Base-by-base conservation (phyloP, 768 basidiomycete genomes). In the Mycena filopes region DNA sequence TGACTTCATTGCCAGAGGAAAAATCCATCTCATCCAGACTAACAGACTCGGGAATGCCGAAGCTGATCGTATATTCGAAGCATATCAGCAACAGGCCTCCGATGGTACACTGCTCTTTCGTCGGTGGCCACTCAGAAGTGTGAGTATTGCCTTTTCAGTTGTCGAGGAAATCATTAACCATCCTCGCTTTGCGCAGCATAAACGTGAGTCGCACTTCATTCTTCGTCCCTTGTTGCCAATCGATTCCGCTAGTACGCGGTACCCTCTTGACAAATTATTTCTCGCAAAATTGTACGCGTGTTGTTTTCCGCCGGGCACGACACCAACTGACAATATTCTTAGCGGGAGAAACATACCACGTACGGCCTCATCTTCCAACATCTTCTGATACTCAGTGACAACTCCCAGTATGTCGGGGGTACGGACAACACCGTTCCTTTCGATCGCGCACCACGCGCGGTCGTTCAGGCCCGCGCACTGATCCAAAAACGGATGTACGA, bases 271-370 rank as follows among this genome's bases (percentile, higher is more conserved):
- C 93, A 6, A 90, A 92, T 71, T 94, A 94, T 71, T 94, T 94
- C 70, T 94, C 93, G 16, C 93, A 94, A 68, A 94, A 94, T 62
- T 87, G 93, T 92, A 73, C 73, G 88, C 21, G 55, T 59, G 54
- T 41, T 38, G n/a, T 40, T 13, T 20, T 36, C 21, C 29, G 50
- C 46, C 40, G 50, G 4, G 65, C 33, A 21, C 36, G 21, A 41
- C 56, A 21, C 49, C 40, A 54, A 41, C 40, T 38, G 59, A 36
- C 58, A 36, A 36, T 31, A 62, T 43, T 47, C 42, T 33, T 66
- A 94, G 93, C 90, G 59, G 93, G 93, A 31, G 89, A 87, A 71
- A 89, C 91, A n/a, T 94, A 94, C 70, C 87, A 91, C 74, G 92
- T 91, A 74, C 25, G 46, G 28, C 51, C 45, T 20, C 29, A 18